These are phyloP conservation scores for Mariannaea elegans DNA, from an alignment of 2,329 filamentous ascomycete species.

Conservation along the genomic window DNA sequence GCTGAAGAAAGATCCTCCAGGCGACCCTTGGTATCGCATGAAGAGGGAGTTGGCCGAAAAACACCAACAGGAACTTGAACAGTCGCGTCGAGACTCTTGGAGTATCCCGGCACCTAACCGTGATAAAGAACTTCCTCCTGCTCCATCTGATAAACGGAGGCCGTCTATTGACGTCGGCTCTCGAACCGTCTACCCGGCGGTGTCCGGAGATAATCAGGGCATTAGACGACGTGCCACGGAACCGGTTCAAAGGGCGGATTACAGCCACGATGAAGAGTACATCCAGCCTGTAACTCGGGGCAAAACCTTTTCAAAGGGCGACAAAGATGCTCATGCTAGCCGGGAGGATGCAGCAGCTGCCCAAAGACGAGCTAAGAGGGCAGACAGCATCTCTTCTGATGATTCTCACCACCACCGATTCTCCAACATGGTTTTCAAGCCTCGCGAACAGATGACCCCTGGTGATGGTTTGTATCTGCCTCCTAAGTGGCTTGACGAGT, in stretches of 20 bases:
- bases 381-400: constrained; percentile 43
- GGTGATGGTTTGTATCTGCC: constrained; percentile 67
- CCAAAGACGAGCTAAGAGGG: constrained; percentile 38
- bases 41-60: constrained; percentile 12
- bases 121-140: constrained; percentile 46
- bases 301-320: constrained; percentile 25
- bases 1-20: constrained; percentile 65
- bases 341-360: constrained; percentile 29
- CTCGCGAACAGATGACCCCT: constrained; percentile 53
- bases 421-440: constrained; percentile 54
- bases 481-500: constrained; percentile 73
- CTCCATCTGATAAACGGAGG: constrained; percentile 32
- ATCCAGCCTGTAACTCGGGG: constrained; percentile 34
- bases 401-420: constrained; percentile 48
- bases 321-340: constrained; percentile 12
- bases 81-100: neutral
- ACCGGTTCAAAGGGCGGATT: constrained; percentile 39
- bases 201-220: constrained; percentile 32
- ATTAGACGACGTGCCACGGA: constrained; percentile 44
- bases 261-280: constrained; percentile 41
- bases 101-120: constrained; percentile 32
- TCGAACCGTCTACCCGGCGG: constrained; percentile 18
- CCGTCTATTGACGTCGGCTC: constrained; percentile 17
- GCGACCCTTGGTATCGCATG: constrained; percentile 55
- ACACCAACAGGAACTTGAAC: constrained; percentile 2